These are phyloP conservation scores for Cyberlindnera meyerae DNA, from an alignment of 805 yeast species.

Conservation along the genomic window DNA sequence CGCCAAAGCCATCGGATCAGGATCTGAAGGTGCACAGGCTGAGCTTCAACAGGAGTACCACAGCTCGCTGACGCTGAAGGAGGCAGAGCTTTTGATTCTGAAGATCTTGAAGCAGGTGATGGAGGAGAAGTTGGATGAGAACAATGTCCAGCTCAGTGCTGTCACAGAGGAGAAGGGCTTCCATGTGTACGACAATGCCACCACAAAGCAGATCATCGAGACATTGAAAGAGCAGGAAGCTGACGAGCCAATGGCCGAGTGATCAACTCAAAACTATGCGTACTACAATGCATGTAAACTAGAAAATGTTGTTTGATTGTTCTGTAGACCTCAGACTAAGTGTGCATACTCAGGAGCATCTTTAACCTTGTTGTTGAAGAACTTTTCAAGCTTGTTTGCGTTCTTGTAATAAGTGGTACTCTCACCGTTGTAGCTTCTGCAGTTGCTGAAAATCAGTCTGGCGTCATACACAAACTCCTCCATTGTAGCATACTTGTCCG, in stretches of 20 bases:
- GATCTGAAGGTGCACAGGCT: slow-evolving; percentile 98
- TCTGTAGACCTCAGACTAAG: slow-evolving; percentile 33
- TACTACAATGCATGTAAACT: too few species aligned
- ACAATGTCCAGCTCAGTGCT: slow-evolving; percentile 91
- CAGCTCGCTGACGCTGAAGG: slow-evolving; percentile 81
- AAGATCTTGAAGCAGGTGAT: slow-evolving; percentile 94
- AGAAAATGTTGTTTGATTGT: too few species aligned
- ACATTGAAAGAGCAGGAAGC: slow-evolving; percentile 66
- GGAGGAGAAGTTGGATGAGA: slow-evolving; percentile 97
- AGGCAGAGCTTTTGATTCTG: slow-evolving; percentile 85
- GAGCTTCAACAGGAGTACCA: slow-evolving; percentile 97
- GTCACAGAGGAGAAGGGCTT: slow-evolving; percentile 86
- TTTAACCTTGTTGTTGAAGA: slow-evolving; percentile 71
- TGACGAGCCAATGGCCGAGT: slow-evolving; percentile 31
- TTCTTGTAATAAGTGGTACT: slow-evolving; percentile 92
- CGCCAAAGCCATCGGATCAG: slow-evolving; percentile 98
- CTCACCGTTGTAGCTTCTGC: slow-evolving; percentile 90
- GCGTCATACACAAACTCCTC: slow-evolving; percentile 91
- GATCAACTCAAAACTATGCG: neutral
- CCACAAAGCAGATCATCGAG: slow-evolving; percentile 77
- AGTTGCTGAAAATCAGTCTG: slow-evolving; percentile 79
- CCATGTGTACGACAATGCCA: slow-evolving; percentile 75
- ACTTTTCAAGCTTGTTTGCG: slow-evolving; percentile 91
- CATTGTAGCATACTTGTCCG: slow-evolving; percentile 84
- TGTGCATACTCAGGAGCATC: slow-evolving; percentile 92